Evolutionary conservation across 441 rosid species (phyloP).

Genomic region (Brassica balearica): DNA sequence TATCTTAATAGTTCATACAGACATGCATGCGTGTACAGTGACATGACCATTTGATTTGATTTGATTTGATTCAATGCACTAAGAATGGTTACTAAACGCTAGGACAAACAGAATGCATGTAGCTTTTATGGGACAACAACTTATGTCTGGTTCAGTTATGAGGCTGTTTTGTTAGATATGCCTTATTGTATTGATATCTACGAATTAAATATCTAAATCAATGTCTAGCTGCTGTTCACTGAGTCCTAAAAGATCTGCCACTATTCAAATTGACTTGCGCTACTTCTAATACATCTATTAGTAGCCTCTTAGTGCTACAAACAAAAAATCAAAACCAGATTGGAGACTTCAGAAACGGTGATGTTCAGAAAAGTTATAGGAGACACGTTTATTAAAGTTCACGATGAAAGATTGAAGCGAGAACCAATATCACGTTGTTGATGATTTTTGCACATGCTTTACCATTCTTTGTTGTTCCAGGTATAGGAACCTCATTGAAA

Average conservation of each 20-base stretch:
- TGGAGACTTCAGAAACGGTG: neutral
- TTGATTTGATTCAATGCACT: neutral
- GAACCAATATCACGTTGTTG: slow-evolving; percentile 21
- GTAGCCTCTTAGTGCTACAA: neutral
- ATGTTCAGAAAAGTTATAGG: slow-evolving; percentile 1
- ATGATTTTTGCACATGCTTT: slow-evolving; percentile 23
- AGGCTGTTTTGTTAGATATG: neutral
- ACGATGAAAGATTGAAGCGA: neutral
- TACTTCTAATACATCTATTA: neutral
- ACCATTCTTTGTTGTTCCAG: slow-evolving; percentile 52
- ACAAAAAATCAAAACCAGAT: neutral
- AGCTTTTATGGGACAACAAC: neutral
- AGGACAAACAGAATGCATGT: neutral
- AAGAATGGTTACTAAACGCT: slow-evolving; percentile 5
- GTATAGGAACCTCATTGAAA: slow-evolving; percentile 90
- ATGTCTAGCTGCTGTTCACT: neutral
- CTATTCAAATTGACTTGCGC: neutral
- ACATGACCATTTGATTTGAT: slow-evolving; percentile 11
- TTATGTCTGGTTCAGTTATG: neutral
- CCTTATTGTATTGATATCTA: neutral
- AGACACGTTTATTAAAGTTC: neutral
- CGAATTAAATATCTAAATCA: neutral
- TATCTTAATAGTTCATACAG: neutral
- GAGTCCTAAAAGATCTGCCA: slow-evolving; percentile 7
- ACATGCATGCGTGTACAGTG: neutral